Percentiles rank a stretch among this genome's conserved stretches.
These are phyloP conservation scores for Coniosporium tulheliwenetii DNA, from an alignment of 2,329 filamentous ascomycete genomes.

Conservation along the genomic window DNA sequence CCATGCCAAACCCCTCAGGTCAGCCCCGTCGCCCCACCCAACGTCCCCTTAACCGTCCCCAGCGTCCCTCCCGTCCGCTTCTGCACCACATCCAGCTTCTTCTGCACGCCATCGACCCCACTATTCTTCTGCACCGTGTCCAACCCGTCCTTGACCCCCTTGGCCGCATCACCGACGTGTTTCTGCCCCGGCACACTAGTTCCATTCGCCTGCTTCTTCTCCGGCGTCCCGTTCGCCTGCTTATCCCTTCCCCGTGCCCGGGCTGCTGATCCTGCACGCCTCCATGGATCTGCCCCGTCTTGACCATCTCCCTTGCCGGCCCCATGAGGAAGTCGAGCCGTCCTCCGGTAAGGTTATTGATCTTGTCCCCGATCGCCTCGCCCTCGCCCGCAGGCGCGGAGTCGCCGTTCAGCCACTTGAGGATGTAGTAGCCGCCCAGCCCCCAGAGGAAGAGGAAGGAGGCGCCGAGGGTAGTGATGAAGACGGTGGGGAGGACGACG, in stretches of 20 bases:
- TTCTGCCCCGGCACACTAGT: slow-evolving; percentile 5
- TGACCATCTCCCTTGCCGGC: slow-evolving; percentile 4
- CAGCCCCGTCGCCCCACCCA: slow-evolving; percentile 11
- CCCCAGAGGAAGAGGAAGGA: slow-evolving; percentile 54
- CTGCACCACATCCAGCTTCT: slow-evolving; percentile 1
- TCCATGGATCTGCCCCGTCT: slow-evolving; percentile 1
- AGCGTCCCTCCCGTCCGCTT: slow-evolving; percentile 3
- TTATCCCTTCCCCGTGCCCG: slow-evolving; percentile 5
- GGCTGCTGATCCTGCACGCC: slow-evolving; percentile 4
- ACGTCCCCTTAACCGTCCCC: slow-evolving; percentile 12
- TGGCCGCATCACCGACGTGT: slow-evolving; percentile 6
- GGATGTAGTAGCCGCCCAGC: slow-evolving; percentile 39
- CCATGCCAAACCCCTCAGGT: background rate
- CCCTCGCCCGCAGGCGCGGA: slow-evolving; percentile 12
- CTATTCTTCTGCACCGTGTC: slow-evolving; percentile 5
- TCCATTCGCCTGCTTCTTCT: slow-evolving; percentile 1
- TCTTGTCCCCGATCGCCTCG: slow-evolving; percentile 22
- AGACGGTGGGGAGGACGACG: slow-evolving; percentile 52
- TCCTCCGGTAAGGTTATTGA: slow-evolving; percentile 24
- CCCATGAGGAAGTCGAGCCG: slow-evolving; percentile 19
- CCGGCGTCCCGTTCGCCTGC: slow-evolving; percentile 3
- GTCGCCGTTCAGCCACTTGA: slow-evolving; percentile 24
- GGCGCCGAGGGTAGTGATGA: slow-evolving; percentile 47
- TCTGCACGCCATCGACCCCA: slow-evolving; percentile 3
- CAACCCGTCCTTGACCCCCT: slow-evolving; percentile 7